Evolutionary conservation across 306 rosid genomes (phyloP), one percentile per base, ranked within the genome.

Genomic region (Vigna trinervia): DNA sequence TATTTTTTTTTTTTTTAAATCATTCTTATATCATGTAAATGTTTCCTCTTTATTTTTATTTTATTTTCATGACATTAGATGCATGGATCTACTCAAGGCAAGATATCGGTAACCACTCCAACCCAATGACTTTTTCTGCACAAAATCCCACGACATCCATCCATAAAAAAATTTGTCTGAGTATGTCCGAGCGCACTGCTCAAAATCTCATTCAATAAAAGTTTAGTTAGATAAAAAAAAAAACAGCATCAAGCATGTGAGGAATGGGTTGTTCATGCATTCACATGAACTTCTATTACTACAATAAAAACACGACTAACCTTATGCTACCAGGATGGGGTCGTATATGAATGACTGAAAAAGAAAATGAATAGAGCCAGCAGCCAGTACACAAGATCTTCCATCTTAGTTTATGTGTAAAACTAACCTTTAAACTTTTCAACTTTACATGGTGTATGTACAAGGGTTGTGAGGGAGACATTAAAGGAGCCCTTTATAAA

Each of bases 141-240:
- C 32, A 28, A 28, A 28, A 28, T 28, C 3, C 28, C 28, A 26
- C 28, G 28, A 26, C 3, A 26, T 26, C 32, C 32, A 28, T 28
- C 32, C 32, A 28, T 28, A 28, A 28, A 28, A 28, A 28, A 28
- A 28, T 28, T 28, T 28, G 32, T 28, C 32, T 3, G 32, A 28
- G 5, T 28, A 28, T 28, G 32, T 28, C 32, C 32, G 32, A 28
- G 32, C 32, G 32, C 32, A 28, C 32, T 28, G 4, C 32, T 28
- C 32, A 28, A 28, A 28, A 4, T 28, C 32, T 28, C 79, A 88
- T 73, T 95, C 36, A 32, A 32, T 32, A 32, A 32, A 32, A 32
- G 4, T 32, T 5, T 32, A 32, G 36, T 32, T 32, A 32, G 11
- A 5, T 5, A 5, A 28, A 26, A 2, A 28, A 1, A 2, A 1